phyloP scores from a whole-genome alignment of 164 flowering plant species.

The Sextonia rubra region DNA sequence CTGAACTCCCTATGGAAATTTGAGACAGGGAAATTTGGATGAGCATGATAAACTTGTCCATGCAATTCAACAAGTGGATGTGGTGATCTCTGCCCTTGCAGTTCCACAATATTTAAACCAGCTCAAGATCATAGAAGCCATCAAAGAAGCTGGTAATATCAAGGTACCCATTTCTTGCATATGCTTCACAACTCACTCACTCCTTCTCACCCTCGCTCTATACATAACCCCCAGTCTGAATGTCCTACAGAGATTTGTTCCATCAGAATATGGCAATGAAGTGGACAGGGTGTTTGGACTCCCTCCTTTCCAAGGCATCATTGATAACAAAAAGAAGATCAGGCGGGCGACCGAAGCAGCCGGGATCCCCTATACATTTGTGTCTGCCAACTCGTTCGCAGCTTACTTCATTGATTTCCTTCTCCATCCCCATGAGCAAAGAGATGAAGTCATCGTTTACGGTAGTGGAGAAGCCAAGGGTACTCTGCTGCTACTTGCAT shows the following conservation, averaged over 20 bases:
- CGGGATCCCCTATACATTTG: constrained; percentile 32
- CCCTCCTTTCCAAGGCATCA: constrained; percentile 26
- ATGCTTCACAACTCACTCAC: too few species aligned
- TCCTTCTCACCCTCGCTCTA: background rate
- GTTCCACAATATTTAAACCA: constrained; percentile 33
- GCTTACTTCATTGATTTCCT: constrained; percentile 35
- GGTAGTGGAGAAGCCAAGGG: constrained; percentile 36
- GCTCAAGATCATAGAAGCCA: constrained; percentile 34
- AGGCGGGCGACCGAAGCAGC: constrained; percentile 34
- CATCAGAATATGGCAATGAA: constrained; percentile 44
- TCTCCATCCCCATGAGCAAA: constrained; percentile 26
- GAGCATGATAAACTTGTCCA: constrained; percentile 33
- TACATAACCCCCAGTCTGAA: background rate
- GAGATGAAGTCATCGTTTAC: constrained; percentile 19
- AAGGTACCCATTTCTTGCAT: constrained; percentile 27
- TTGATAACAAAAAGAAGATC: constrained; percentile 29
- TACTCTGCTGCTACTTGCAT: background rate
- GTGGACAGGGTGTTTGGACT: constrained; percentile 26
- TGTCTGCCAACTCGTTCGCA: constrained; percentile 29
- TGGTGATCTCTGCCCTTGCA: constrained; percentile 35
- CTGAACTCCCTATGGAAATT: too few species aligned
- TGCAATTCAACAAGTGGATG: constrained; percentile 24
- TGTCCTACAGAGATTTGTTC: constrained; percentile 29
- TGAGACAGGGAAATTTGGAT: constrained; percentile 29
- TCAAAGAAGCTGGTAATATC: constrained; percentile 35